A percentile compares a stretch with the other conserved stretches of the same genome.
These are phyloP conservation scores for Zygoascus bituminiphila DNA, from an alignment of 805 yeast genomes.

Conservation along the genomic window DNA sequence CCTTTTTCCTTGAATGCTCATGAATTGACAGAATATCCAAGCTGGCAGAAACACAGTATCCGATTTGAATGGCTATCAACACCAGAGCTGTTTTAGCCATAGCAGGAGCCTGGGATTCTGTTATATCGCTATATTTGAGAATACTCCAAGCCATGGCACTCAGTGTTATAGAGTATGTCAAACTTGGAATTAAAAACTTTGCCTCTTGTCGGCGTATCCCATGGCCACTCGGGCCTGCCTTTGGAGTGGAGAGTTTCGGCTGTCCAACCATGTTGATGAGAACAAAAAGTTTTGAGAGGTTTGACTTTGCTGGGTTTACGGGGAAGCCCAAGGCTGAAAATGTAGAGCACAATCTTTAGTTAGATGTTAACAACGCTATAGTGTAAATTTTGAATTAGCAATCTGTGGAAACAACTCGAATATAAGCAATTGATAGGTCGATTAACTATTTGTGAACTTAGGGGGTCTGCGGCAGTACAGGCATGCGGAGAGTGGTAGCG, in stretches of 20 bases:
- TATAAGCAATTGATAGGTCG: no score
- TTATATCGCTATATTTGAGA: not conserved
- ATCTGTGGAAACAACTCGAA: no score
- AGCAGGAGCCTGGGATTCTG: slow-evolving; percentile 11
- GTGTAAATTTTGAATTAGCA: no score
- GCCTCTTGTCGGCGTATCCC: not conserved
- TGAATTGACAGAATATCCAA: slow-evolving; percentile 2
- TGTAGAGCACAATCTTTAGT: no score
- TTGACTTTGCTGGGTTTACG: no score
- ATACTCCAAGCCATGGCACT: not conserved
- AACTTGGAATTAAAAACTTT: not conserved
- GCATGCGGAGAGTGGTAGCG: no score
- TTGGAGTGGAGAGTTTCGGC: not conserved
- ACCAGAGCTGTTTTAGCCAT: slow-evolving; percentile 14
- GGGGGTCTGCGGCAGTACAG: no score
- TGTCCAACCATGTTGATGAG: not conserved
- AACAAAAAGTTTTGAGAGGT: not conserved
- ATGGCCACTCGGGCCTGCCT: not conserved
- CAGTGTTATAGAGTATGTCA: not conserved
- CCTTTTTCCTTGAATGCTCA: not conserved
- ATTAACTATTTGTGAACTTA: no score
- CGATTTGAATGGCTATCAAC: slow-evolving; percentile 16
- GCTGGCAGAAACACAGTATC: slow-evolving; percentile 19
- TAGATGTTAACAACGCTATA: no score
- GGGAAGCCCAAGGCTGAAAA: no score